Base-by-base conservation (phyloP, 1,139 yeast species). In the Blastobotrys aristatus region DNA sequence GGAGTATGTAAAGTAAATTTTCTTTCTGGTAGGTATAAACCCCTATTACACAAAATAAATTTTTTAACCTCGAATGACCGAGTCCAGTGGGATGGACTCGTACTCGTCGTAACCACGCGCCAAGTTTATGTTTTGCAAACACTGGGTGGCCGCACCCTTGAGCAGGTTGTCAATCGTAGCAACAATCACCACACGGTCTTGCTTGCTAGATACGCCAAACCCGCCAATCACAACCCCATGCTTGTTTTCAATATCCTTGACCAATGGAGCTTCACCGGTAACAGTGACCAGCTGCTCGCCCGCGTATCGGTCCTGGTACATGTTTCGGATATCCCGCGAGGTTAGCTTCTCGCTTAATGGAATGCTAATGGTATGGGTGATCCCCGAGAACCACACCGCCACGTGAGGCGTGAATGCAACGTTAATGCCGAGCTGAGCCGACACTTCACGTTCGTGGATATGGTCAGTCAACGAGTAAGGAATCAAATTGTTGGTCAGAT, bases 341-440 rank as follows among this genome's bases (percentile, higher is more conserved):
- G 94, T 79, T 58, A 90, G 72, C 41, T 82, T 77, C 51, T 77
- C 75, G 51, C 77, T 74, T 62, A 92, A 77, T 47, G 98, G 98
- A 52, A 92, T 86, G 46, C 88, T 82, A 52, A 92, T 84, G 22
- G 99, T 92, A 63, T 85, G 87, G 1, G 96, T 76, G 58, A 92
- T 92, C 58, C 99, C 98, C 71, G 92, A 97, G 80, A 94, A 92
- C 98, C 98, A 92, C 67, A 86, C 95, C 2, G 97, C 98, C 50
- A 92, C 98, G 63, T 92, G 98, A 21, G 99, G 98, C 58, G 86
- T 81, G 67, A 92, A 92, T 2, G 96, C 92, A 47, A 92, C 90
- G 34, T 80, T 79, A 43, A 73, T 69, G 4, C 94, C 95, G 53
- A 92, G 74, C 60, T 84, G 94, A 29, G 75, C 66, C 40, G 96